Base-by-base conservation (phyloP, 306 rosid species). In the Vigna trinervia region DNA sequence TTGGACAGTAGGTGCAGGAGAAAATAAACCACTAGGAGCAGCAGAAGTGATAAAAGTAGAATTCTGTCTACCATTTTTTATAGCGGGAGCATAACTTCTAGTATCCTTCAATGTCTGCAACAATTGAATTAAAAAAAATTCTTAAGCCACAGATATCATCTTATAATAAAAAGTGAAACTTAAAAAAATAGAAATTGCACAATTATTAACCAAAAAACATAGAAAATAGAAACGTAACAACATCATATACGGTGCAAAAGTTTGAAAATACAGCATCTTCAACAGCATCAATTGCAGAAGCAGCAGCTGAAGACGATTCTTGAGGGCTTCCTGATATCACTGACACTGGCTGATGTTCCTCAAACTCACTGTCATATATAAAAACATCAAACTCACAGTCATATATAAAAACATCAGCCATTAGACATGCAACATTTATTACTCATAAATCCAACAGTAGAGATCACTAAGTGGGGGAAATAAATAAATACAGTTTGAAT, bases 311-410 rank as follows among this genome's bases (percentile, higher is more conserved):
- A 69, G 90, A 78, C 19, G 91, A 82, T 77, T 94, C 96, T 57
- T 85, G 82, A 13, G 85, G 86, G 78, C 86, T 89, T 84, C 87
- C 96, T 28, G 85, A 82, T 88, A 82, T 53, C 75, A 71, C 9
- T 76, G 97, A 84, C 79, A 77, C 92, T 71, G 86, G 92, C 84
- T 85, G 94, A 64, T 85, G 89, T 73, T 90, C 94, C 86, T 90
- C 96, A 81, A 83, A 87, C 82, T 90, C 97, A 80, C 98, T 94
- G 78, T 53, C 34, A 58, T 23, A n/a, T 13, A 72, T 41, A 43
- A 62, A 77, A 78, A 52, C 74, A 53, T 51, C 62, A 58, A 83
- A 87, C 82, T 90, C 97, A 80, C 98, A 92, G 78, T 47, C 34
- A 58, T 23, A n/a, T 13, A 72, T 41, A 43, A 62, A 77, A 78